Conservation (phyloP, 768 basidiomycete genomes). For the Serendipita sp. region DNA sequence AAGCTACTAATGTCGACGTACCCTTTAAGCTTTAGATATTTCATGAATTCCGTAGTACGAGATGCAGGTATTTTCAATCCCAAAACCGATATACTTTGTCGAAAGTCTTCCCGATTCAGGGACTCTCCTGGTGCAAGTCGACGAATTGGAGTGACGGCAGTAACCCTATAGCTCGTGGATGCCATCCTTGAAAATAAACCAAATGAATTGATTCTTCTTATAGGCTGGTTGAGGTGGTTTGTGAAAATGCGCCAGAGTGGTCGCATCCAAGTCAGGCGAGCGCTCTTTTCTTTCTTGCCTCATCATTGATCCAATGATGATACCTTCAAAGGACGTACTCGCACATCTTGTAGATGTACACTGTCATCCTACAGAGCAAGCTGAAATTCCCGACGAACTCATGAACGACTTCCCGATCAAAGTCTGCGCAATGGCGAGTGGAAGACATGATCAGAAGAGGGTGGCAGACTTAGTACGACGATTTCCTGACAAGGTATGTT, state of each 20-base stretch:
- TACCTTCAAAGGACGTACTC: conserved; percentile 25
- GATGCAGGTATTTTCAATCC: conserved; percentile 46
- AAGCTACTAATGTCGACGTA: conserved; percentile 19
- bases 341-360: conserved; percentile 72
- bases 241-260: not conserved
- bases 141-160: not conserved
- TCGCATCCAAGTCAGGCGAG: not conserved
- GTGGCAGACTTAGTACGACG: conserved; percentile 49
- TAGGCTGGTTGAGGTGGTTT: not conserved
- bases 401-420: conserved; percentile 46
- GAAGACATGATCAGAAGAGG: conserved; percentile 47
- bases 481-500: conserved; percentile 37
- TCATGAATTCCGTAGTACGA: conserved; percentile 41
- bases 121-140: not conserved
- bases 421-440: conserved; percentile 69
- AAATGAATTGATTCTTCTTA: not conserved
- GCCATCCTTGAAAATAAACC: not conserved
- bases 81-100: conserved; percentile 47
- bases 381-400: conserved; percentile 26
- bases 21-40: conserved; percentile 43
- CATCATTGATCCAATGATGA: not conserved
- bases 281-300: not conserved
- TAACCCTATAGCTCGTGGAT: not conserved
- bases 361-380: conserved; percentile 81
- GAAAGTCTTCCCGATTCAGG: conserved; percentile 55